A percentile compares a stretch with the other conserved stretches of the same genome.
phyloP scores from a whole-genome alignment of 805 yeast genomes.

The Yamadazyma laniorum region DNA sequence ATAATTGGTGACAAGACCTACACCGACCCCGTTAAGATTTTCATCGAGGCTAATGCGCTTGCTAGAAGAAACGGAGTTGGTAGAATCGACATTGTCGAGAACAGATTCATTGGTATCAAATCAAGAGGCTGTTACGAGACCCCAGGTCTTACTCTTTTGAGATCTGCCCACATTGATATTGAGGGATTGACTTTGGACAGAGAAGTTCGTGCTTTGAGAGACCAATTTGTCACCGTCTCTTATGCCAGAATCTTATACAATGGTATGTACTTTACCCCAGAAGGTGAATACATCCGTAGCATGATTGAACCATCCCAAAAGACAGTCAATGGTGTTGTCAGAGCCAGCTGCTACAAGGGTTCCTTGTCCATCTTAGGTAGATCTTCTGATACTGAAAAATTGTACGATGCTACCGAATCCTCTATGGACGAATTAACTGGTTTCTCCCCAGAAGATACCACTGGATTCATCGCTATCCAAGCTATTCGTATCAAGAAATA shows the following conservation, averaged over 20 bases:
- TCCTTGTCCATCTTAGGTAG: conserved; percentile 82
- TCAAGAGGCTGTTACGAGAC: conserved; percentile 99
- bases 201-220: conserved; percentile 96
- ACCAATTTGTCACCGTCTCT: conserved; percentile 88
- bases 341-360: conserved; percentile 94
- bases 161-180: conserved; percentile 91
- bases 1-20: conserved; percentile 61
- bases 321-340: conserved; percentile 94
- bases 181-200: conserved; percentile 97
- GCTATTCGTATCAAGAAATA: conserved; percentile 97
- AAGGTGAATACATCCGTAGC: conserved; percentile 90
- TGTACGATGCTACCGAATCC: conserved; percentile 96
- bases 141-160: conserved; percentile 93
- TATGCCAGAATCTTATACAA: conserved; percentile 90
- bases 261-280: conserved; percentile 98
- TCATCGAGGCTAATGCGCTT: conserved; percentile 86
- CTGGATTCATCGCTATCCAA: conserved; percentile 97
- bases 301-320: conserved; percentile 94
- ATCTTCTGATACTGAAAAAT: conserved; percentile 91
- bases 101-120: conserved; percentile 97
- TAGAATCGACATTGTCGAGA: conserved; percentile 97
- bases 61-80: conserved; percentile 99
- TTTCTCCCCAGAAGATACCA: conserved; percentile 93
- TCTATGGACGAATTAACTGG: conserved; percentile 99
- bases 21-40: conserved; percentile 88